A percentile compares a stretch with the other conserved stretches of the same genome.
These are phyloP conservation scores for Vicia faba DNA, from an alignment of 306 rosid genomes.

Conservation along the genomic window DNA sequence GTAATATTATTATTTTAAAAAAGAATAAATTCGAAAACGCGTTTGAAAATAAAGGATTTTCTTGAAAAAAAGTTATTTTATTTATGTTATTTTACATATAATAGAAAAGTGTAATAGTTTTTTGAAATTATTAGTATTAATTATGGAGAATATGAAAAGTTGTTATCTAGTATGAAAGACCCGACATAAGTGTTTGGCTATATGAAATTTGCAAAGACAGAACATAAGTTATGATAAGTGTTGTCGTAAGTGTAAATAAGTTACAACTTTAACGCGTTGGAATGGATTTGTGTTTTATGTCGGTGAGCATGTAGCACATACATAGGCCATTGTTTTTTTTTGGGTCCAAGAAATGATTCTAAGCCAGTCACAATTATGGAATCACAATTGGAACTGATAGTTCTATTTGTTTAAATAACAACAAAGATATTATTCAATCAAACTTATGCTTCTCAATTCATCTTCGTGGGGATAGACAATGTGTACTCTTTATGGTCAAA, in stretches of 20 bases:
- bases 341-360: background rate
- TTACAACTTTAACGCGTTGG: constrained; percentile 27
- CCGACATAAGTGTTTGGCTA: too few relatives aligned
- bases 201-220: too few relatives aligned
- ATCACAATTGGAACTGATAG: background rate
- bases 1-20: background rate
- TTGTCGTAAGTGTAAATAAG: constrained; percentile 9
- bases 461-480: background rate
- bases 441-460: background rate
- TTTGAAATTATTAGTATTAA: too few relatives aligned
- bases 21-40: constrained; percentile 32
- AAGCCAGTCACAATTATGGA: constrained; percentile 8
- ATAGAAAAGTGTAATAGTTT: too few relatives aligned
- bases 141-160: too few relatives aligned
- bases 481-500: background rate
- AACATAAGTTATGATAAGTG: background rate
- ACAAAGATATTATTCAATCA: background rate
- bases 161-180: too few relatives aligned
- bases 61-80: too few relatives aligned
- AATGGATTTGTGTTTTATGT: constrained; percentile 22
- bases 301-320: constrained; percentile 38
- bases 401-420: background rate
- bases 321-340: background rate
- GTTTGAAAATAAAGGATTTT: constrained; percentile 10
- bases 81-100: too few relatives aligned